Base-by-base conservation (phyloP, 1,139 yeast genomes). In the Yamadazyma epiphylla region DNA sequence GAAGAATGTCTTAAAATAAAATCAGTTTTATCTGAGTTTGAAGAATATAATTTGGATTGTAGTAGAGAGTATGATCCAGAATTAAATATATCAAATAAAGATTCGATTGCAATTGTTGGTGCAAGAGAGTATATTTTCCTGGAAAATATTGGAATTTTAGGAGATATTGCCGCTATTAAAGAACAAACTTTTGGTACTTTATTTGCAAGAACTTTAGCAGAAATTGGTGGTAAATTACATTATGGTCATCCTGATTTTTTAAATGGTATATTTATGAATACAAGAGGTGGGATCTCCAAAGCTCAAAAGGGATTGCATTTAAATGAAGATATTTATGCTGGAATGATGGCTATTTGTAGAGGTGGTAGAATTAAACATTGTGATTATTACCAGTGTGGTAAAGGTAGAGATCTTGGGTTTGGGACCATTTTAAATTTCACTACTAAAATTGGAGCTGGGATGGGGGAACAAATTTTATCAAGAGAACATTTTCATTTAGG, bases 201-300 rank as follows among this genome's bases (percentile, higher is more conserved):
- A 34, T 87, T 86, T 63, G 89, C 95, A 0, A 65, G 96, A 42
- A 84, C 95, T 0, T 58, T 87, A 43, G 89, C 94, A 0, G 83
- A 80, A 39, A 78, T 87, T 40, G 95, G 95, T 0, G 95, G 94
- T 0, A 87, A 87, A 50, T 59, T 87, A 23, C 96, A 87, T 49
- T 87, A 87, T 56, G 96, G 96, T 0, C 96, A 87, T 53, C 96
- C 96, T 1, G 96, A 87, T 53, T 85, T 87, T 43, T 60, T 87
- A 31, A 84, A 87, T 57, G 89, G 77, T 0, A 77, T 84, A 1
- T 87, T 83, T 48, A 86, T 87, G 95, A 78, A 86, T 0, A 87
- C 95, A 0, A 61, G 96, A 52, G 96, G 96, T 3, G 96, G 96
- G 0, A 71, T 87, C 1, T 86, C 95, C 0, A 87, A 87, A 47